Evolutionary conservation across 2,329 filamentous ascomycete species (phyloP).

Genomic region (Penicillium sp.): DNA sequence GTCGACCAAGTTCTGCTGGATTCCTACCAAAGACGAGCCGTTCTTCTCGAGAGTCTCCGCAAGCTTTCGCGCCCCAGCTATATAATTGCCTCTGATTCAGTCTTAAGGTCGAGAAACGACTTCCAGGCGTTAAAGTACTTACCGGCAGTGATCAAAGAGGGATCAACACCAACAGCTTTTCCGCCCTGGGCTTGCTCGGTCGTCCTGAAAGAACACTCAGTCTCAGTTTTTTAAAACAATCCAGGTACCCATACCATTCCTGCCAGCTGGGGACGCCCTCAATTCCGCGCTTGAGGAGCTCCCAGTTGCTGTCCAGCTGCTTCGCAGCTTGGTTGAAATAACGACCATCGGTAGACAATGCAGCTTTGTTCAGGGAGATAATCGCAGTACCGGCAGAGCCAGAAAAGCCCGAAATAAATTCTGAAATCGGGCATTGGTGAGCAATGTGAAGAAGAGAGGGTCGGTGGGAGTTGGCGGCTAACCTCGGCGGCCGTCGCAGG

Average conservation of each 20-base stretch:
- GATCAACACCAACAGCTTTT: constrained; percentile 87
- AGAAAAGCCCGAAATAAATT: constrained; percentile 89
- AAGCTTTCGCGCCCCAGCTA: constrained; percentile 69
- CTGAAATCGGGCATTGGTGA: constrained; percentile 38
- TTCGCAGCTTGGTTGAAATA: constrained; percentile 97
- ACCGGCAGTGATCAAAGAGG: constrained; percentile 75
- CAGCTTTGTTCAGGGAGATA: constrained; percentile 79
- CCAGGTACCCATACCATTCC: constrained; percentile 66
- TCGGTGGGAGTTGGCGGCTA: constrained; percentile 20
- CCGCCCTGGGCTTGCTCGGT: constrained; percentile 81
- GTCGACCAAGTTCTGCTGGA: constrained; percentile 85
- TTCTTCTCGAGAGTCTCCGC: constrained; percentile 83
- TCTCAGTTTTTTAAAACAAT: neutral
- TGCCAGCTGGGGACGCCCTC: constrained; percentile 96
- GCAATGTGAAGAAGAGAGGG: constrained; percentile 4
- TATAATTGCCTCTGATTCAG: constrained; percentile 11
- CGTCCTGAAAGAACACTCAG: constrained; percentile 45
- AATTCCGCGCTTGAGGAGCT: constrained; percentile 84
- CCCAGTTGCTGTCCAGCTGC: constrained; percentile 90
- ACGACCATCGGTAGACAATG: constrained; percentile 88
- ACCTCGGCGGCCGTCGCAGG: constrained; percentile 86
- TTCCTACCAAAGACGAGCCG: constrained; percentile 70
- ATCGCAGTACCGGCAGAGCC: constrained; percentile 93
- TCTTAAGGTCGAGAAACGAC: neutral
- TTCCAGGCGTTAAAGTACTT: constrained; percentile 29